Percentiles rank a stretch among this genome's conserved stretches.
These are phyloP conservation scores for Cutaneotrichosporon dermatis DNA, from an alignment of 1,284 basidiomycete genomes.

Conservation along the genomic window DNA sequence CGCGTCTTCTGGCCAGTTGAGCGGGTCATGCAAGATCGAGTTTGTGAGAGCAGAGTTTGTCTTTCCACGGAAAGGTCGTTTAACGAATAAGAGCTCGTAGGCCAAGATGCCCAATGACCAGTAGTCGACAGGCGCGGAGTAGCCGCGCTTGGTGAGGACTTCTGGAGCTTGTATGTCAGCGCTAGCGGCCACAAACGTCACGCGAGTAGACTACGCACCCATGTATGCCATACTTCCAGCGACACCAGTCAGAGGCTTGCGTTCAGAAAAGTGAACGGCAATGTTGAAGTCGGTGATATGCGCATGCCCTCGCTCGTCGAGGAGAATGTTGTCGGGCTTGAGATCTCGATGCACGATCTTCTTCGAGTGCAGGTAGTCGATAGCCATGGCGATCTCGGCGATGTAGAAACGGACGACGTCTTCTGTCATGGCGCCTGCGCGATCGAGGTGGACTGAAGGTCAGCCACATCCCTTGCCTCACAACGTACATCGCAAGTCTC, in stretches of 20 bases:
- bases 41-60: conserved; percentile 85
- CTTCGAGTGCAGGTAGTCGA: conserved; percentile 84
- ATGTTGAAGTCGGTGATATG: conserved; percentile 99
- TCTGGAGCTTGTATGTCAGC: conserved; percentile 62
- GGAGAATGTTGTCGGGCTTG: conserved; percentile 93
- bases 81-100: conserved; percentile 86
- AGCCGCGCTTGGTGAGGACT: conserved; percentile 65
- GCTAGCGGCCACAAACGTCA: not conserved
- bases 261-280: conserved; percentile 90
- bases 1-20: conserved; percentile 49
- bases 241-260: conserved; percentile 74
- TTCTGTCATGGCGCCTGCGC: conserved; percentile 71
- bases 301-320: conserved; percentile 87
- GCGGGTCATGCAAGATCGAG: conserved; percentile 63
- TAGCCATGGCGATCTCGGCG: conserved; percentile 76
- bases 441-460: conserved; percentile 75
- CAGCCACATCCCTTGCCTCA: not conserved
- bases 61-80: conserved; percentile 84
- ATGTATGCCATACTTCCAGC: conserved; percentile 99
- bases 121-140: conserved; percentile 89
- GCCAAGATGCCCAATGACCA: conserved; percentile 92
- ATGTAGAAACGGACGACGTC: conserved; percentile 81
- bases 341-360: conserved; percentile 92
- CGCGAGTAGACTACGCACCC: conserved; percentile 50
- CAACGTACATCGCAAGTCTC: conserved; percentile 79